Base-by-base conservation (phyloP, 2,329 filamentous ascomycete genomes). In the Pyrenophora graminea region DNA sequence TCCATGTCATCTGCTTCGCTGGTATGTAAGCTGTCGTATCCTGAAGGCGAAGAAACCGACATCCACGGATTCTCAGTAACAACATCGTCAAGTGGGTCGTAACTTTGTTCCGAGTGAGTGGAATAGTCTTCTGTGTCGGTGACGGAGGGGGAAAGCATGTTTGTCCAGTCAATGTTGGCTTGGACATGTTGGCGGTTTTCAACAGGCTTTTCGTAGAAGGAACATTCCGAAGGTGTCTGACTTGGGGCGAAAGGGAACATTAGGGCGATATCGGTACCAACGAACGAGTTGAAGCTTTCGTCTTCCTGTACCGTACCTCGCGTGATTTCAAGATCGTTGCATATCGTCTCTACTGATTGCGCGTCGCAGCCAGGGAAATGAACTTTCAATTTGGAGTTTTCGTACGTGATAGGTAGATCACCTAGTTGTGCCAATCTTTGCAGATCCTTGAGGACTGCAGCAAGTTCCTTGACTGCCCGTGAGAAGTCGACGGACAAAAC, bases 351-450 rank as follows among this genome's bases (percentile, higher is more conserved):
- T 0, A 96, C 88, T 0, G 89, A 90, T 13, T 87, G 84, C 0
- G 85, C 85, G 65, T 97, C 93, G 55, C 94, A 92, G 3, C 94
- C 94, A 0, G 92, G 91, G 67, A 99, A 97, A 25, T 91, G 87
- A 2, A 97, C 85, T 30, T 91, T 85, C 3, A 97, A 76, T 0
- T 84, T 82, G 2, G 84, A 84, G 30, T 82, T 78, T 46, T 90
- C 84, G 45, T 96, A 81, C 0, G 84, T 80, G 30, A 97, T 84
- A 0, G 93, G 91, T 17, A 99, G 77, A 67, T 97, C 91, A 1
- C 94, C 94, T 1, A 97, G 74, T 0, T 80, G 76, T 0, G 91
- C 84, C 1, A 99, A 79, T 31, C 85, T 84, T 65, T 90, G 88
- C 6, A 99, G 79, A 65, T 99, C 94, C 43, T 87, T 88, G 64